Evolutionary conservation across 2,329 filamentous ascomycete genomes (phyloP).

Genomic region (Fusarium sarcochroum): DNA sequence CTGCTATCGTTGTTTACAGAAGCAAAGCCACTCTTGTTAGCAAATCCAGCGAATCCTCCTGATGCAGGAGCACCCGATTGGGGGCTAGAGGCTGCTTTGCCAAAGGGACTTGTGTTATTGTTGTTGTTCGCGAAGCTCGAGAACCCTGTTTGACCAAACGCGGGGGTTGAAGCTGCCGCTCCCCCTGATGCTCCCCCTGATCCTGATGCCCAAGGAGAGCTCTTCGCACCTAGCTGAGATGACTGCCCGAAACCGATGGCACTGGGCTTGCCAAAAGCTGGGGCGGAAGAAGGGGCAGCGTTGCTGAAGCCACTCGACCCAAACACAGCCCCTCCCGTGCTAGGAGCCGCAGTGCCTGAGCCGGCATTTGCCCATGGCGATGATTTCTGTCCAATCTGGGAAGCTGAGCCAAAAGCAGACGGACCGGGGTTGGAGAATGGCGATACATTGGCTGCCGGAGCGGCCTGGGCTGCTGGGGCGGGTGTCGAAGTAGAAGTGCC

Average conservation of each 20-base stretch:
- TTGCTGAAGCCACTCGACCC: slow-evolving; percentile 62
- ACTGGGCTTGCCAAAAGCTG: slow-evolving; percentile 65
- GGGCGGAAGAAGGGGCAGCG: slow-evolving; percentile 53
- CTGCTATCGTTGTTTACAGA: slow-evolving; percentile 58
- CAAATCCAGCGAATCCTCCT: slow-evolving; percentile 69
- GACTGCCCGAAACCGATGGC: slow-evolving; percentile 68
- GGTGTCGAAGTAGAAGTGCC: slow-evolving; percentile 52
- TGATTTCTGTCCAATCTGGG: slow-evolving; percentile 63
- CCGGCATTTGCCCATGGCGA: slow-evolving; percentile 65
- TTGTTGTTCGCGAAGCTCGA: slow-evolving; percentile 57
- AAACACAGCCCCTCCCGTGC: slow-evolving; percentile 57
- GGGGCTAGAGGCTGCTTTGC: slow-evolving; percentile 47
- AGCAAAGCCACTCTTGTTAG: slow-evolving; percentile 68
- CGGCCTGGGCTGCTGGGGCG: slow-evolving; percentile 47
- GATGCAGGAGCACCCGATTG: slow-evolving; percentile 53
- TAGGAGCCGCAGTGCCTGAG: slow-evolving; percentile 50
- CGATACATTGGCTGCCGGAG: slow-evolving; percentile 51
- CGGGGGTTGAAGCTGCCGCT: slow-evolving; percentile 51
- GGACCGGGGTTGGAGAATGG: slow-evolving; percentile 50
- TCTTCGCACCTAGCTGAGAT: slow-evolving; percentile 61
- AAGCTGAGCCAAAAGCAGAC: slow-evolving; percentile 60
- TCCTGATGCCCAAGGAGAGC: slow-evolving; percentile 67
- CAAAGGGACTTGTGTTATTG: slow-evolving; percentile 56
- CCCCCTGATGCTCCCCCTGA: slow-evolving; percentile 39
- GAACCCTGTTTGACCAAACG: slow-evolving; percentile 70